Conservation (phyloP, 768 basidiomycete species). For the Lactarius evosmus region DNA sequence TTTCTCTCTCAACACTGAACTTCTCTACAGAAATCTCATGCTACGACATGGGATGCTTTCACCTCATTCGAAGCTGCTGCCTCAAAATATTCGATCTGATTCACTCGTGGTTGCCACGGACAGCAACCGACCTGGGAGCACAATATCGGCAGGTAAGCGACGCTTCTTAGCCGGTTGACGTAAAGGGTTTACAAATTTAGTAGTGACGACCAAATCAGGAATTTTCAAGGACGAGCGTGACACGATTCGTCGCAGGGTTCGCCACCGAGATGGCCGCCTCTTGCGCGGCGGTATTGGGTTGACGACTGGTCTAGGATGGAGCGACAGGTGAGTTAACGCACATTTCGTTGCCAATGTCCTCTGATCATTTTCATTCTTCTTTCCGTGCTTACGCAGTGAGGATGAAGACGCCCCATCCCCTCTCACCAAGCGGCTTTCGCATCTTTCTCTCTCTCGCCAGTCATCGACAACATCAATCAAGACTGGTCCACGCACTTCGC, state of each 20-base stretch:
- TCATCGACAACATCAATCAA: constrained; percentile 26
- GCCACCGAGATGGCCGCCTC: constrained; percentile 41
- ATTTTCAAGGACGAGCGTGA: constrained; percentile 40
- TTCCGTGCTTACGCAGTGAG: constrained; percentile 32
- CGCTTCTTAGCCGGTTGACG: not conserved
- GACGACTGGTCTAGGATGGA: constrained; percentile 44
- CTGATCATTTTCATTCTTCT: not conserved
- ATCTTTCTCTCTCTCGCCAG: constrained; percentile 28
- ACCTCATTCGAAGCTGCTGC: constrained; percentile 40
- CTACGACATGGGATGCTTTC: constrained; percentile 41
- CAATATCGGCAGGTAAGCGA: constrained; percentile 32
- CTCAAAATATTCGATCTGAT: constrained; percentile 28
- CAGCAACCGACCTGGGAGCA: constrained; percentile 30
- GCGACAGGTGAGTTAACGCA: constrained; percentile 36
- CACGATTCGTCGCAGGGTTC: constrained; percentile 34
- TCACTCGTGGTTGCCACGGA: constrained; percentile 26
- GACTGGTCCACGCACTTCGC: constrained; percentile 10
- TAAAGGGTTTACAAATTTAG: constrained; percentile 21
- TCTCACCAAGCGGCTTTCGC: constrained; percentile 38
- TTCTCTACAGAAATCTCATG: constrained; percentile 37
- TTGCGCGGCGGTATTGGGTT: constrained; percentile 40
- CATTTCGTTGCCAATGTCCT: not conserved
- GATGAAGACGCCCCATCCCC: constrained; percentile 43
- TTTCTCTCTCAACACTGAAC: not conserved
- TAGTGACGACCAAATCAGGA: constrained; percentile 37